A percentile compares a stretch with the other conserved stretches of the same genome.
Evolutionary conservation across 2,329 filamentous ascomycete species (phyloP).

Genomic region (Sporothrix brasiliensis): DNA sequence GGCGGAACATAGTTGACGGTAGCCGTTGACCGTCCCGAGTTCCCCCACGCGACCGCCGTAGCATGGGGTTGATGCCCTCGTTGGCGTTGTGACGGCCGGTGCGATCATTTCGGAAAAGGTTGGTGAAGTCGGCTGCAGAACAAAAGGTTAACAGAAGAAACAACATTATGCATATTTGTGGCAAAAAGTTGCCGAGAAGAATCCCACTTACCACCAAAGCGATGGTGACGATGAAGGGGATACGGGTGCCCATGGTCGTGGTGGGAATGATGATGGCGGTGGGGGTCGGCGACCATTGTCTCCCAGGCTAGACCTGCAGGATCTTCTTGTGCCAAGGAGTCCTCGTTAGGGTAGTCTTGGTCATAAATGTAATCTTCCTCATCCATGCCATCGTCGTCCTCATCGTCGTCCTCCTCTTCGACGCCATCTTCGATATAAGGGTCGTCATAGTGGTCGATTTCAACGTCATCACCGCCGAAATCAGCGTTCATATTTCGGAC

Average conservation of each 20-base stretch:
- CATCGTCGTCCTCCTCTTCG: constrained; percentile 66
- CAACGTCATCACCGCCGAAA: constrained; percentile 48
- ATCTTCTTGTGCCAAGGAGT: constrained; percentile 48
- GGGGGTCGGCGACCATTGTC: constrained; percentile 54
- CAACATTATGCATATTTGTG: background rate
- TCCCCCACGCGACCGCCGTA: constrained; percentile 63
- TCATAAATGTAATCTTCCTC: constrained; percentile 68
- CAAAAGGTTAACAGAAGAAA: too few species aligned
- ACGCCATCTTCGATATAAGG: constrained; percentile 58
- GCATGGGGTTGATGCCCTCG: constrained; percentile 83
- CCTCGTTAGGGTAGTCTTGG: constrained; percentile 58
- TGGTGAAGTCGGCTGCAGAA: constrained; percentile 49
- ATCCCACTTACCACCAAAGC: constrained; percentile 49
- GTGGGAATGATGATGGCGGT: constrained; percentile 47
- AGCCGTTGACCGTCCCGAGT: constrained; percentile 50
- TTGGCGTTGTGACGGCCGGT: constrained; percentile 63
- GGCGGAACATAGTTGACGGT: constrained; percentile 51
- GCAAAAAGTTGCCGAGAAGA: background rate
- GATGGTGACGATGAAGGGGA: constrained; percentile 50
- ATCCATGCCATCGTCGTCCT: constrained; percentile 72
- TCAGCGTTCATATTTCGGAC: constrained; percentile 31
- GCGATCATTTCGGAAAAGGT: constrained; percentile 56
- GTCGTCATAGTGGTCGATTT: constrained; percentile 56
- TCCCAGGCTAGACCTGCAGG: constrained; percentile 59
- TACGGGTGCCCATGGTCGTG: constrained; percentile 47